Conservation (phyloP, 2,329 filamentous ascomycete genomes). For the Pseudopyricularia javanii region DNA sequence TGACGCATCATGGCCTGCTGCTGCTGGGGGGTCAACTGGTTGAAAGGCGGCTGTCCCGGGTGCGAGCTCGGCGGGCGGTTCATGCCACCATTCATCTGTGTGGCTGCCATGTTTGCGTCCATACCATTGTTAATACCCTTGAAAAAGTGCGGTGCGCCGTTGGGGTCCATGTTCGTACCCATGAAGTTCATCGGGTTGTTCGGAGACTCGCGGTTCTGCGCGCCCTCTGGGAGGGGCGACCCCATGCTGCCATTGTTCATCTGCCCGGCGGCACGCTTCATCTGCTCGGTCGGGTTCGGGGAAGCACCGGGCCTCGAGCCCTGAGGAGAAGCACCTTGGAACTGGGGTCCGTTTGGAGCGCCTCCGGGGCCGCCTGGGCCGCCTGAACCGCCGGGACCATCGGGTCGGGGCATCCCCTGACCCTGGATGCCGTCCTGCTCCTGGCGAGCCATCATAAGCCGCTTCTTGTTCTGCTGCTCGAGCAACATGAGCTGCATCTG, state of each 20-base stretch:
- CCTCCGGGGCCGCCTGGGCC: slow-evolving; percentile 37
- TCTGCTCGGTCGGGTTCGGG: slow-evolving; percentile 65
- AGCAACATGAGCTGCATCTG: slow-evolving; percentile 83
- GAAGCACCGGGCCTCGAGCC: slow-evolving; percentile 58
- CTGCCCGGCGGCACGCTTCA: slow-evolving; percentile 67
- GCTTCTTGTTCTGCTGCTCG: slow-evolving; percentile 80
- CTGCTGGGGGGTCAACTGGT: slow-evolving; percentile 47
- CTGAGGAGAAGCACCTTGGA: slow-evolving; percentile 60
- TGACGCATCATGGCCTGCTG: slow-evolving; percentile 48
- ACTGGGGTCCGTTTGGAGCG: slow-evolving; percentile 47
- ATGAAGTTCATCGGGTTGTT: slow-evolving; percentile 48
- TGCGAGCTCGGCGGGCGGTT: slow-evolving; percentile 62
- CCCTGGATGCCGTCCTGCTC: slow-evolving; percentile 46
- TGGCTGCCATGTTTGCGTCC: slow-evolving; percentile 40
- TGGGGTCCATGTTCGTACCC: slow-evolving; percentile 48
- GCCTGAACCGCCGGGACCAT: slow-evolving; percentile 32
- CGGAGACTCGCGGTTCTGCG: slow-evolving; percentile 53
- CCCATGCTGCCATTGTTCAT: slow-evolving; percentile 58
- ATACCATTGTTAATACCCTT: slow-evolving; percentile 36
- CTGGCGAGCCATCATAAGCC: slow-evolving; percentile 70
- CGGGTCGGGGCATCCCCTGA: slow-evolving; percentile 34
- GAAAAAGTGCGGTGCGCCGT: slow-evolving; percentile 47
- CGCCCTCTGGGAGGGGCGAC: slow-evolving; percentile 59
- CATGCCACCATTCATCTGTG: slow-evolving; percentile 41
- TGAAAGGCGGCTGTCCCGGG: slow-evolving; percentile 42